Base-by-base conservation (phyloP, 1,284 basidiomycete species). In the Fomitopsis betulina region DNA sequence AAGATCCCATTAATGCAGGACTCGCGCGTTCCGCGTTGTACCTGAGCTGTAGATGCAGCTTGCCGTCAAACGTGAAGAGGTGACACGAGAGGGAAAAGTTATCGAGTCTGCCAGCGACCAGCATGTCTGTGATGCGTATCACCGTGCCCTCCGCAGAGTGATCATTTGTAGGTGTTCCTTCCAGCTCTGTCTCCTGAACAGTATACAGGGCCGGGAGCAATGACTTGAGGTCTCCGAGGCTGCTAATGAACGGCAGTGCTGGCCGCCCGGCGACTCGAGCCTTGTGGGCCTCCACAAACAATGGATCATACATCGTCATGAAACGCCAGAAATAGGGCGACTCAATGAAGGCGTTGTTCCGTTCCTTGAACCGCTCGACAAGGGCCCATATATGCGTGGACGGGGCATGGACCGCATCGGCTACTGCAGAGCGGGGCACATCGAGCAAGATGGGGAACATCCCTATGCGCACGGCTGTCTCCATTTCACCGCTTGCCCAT, bases 321-420 rank as follows among this genome's bases (percentile, higher is more conserved):
- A 55, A 19, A 9, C 21, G 40, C 54, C 54, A 55, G 40, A 55
- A 55, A 30, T 55, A 19, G 5, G 54, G 54, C 5, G 54, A 55
- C 42, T 43, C 21, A 27, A 37, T 15, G 30, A 55, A 43, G 10
- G 39, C 39, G n/a, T n/a, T 19, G 13, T 15, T 19, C n/a, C 17
- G 25, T 8, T 27, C 21, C 42, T 39, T 55, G 43, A 35, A 55
- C 17, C 43, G 40, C 12, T 9, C 30, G 5, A 38, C 54, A 13
- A 55, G 17, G 9, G 27, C 13, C 54, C 54, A 55, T 8, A 55
- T 13, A 15, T 39, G 21, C 6, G 54, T 15, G 13, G 21, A 37
- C 8, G 35, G 8, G 13, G 8, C 8, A 7, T 15, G 23, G 19
- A 19, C 23, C 5, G 23, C 40, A 13, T 19, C 40, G 5, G 12